Percentiles rank a stretch among this genome's conserved stretches.
Conservation (phyloP, 2,329 filamentous ascomycete species). For the Emmonsiellopsis sp. region DNA sequence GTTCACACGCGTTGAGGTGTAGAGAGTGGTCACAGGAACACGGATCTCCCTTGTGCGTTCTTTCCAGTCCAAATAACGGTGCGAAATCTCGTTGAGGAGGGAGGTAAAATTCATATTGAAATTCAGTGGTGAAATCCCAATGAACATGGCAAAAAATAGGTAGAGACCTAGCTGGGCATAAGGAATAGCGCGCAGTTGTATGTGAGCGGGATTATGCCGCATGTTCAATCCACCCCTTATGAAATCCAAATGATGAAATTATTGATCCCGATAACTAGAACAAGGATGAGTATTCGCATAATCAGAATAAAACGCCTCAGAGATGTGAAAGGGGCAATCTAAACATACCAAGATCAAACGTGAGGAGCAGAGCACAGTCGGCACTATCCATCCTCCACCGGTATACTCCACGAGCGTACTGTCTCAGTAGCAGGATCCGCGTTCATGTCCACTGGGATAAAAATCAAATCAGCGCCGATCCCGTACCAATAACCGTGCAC, state of each 20-base stretch:
- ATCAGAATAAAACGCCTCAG: neutral
- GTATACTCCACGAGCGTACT: neutral
- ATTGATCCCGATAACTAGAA: neutral
- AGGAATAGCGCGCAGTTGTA: too few relatives aligned
- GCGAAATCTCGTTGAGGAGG: too few relatives aligned
- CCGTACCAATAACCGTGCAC: conserved; percentile 5
- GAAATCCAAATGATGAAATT: neutral
- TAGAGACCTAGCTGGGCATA: too few relatives aligned
- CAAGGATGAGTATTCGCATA: neutral
- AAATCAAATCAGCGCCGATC: conserved; percentile 6
- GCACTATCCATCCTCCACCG: conserved; percentile 7
- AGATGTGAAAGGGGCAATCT: neutral
- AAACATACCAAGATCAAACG: neutral
- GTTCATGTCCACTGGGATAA: neutral
- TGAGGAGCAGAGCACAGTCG: conserved; percentile 7
- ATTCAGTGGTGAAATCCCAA: too few relatives aligned
- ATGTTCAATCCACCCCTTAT: neutral
- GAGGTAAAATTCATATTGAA: too few relatives aligned
- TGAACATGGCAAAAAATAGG: too few relatives aligned
- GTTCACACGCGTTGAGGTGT: too few relatives aligned
- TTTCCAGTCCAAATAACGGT: too few relatives aligned
- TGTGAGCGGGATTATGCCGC: neutral
- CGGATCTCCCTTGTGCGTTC: too few relatives aligned
- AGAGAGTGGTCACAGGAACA: too few relatives aligned
- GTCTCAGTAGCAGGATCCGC: too few relatives aligned